Evolutionary conservation across 306 rosid genomes (phyloP), one percentile per base, ranked within the genome.

Genomic region (Acacia crassicarpa): DNA sequence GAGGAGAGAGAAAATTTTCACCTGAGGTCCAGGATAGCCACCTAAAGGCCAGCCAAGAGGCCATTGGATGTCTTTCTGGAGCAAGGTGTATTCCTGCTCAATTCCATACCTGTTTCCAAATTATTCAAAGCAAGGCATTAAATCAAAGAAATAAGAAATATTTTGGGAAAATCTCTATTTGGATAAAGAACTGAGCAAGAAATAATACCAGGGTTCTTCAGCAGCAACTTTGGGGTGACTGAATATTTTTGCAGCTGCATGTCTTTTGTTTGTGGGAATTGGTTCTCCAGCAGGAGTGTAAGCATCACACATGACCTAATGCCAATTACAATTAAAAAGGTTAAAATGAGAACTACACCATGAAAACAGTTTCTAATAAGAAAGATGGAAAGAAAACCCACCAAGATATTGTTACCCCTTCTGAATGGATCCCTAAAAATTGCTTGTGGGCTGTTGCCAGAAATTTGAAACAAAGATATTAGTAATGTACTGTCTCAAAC

Each of bases 361-460:
- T 56, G 72, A 54, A 54, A 43, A 30, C 44, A n/a, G 48, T 45
- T 67, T 41, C 25, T 43, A 43, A 4, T 12, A 83, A 27, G 40
- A 41, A 17, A 56, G 30, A 78, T 4, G 40, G 40, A 70, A 56
- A 35, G 67, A 61, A 54, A 54, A 81, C 90, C 76, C 40, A 95
- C 98, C 86, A 95, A 74, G 54, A 95, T 91, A 63, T 93, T 84
- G 79, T 88, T 85, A 58, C 98, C 98, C 90, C 93, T 86, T 84
- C 98, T 91, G 78, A 95, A 93, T 49, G 98, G 98, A 67, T 95
- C 98, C 90, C 72, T 91, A 84, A 89, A 95, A 87, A 95, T 93
- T 66, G 98, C 93, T 85, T 93, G 98, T 35, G 98, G 98, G 71
- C 98, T 95, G 84, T 85, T 59, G 72, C 69, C 33, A 43, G 22